A percentile compares a stretch with the other conserved stretches of the same genome.
These are phyloP conservation scores for Cercospora janseana DNA, from an alignment of 2,329 filamentous ascomycete genomes.

Conservation along the genomic window DNA sequence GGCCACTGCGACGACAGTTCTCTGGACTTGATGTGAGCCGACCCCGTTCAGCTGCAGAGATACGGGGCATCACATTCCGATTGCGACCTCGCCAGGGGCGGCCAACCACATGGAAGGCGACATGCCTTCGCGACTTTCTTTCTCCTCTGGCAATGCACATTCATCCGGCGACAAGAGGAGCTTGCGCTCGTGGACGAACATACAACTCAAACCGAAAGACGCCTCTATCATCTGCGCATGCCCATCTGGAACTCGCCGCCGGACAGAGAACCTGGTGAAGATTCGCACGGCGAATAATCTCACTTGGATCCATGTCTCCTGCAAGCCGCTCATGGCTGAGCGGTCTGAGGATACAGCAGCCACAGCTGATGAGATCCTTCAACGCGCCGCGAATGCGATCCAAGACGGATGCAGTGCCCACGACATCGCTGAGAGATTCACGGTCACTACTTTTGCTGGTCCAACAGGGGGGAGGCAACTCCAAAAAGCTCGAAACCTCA, in stretches of 20 bases:
- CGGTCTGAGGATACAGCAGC: slow-evolving; percentile 6
- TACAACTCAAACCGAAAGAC: neutral
- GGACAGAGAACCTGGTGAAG: slow-evolving; percentile 11
- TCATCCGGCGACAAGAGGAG: neutral
- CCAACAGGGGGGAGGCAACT: slow-evolving; percentile 6
- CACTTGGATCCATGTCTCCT: slow-evolving; percentile 21
- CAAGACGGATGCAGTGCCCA: neutral
- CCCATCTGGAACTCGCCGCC: slow-evolving; percentile 16
- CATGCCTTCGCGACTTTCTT: too few relatives aligned
- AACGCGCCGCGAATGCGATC: neutral
- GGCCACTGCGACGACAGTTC: neutral
- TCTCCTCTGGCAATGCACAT: too few relatives aligned
- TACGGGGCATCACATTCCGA: too few relatives aligned
- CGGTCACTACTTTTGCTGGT: slow-evolving; percentile 10
- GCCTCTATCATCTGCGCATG: slow-evolving; percentile 17
- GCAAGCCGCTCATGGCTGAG: slow-evolving; percentile 16
- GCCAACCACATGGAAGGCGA: too few relatives aligned
- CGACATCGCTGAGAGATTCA: neutral
- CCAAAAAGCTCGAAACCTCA: slow-evolving; percentile 20
- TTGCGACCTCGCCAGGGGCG: neutral
- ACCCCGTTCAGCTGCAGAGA: too few relatives aligned
- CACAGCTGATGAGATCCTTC: neutral
- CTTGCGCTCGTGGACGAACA: neutral
- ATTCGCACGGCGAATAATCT: slow-evolving; percentile 2
- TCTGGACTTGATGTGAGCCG: too few relatives aligned